Conservation (phyloP, 148 eudicot species). For the Chenopodium album region DNA sequence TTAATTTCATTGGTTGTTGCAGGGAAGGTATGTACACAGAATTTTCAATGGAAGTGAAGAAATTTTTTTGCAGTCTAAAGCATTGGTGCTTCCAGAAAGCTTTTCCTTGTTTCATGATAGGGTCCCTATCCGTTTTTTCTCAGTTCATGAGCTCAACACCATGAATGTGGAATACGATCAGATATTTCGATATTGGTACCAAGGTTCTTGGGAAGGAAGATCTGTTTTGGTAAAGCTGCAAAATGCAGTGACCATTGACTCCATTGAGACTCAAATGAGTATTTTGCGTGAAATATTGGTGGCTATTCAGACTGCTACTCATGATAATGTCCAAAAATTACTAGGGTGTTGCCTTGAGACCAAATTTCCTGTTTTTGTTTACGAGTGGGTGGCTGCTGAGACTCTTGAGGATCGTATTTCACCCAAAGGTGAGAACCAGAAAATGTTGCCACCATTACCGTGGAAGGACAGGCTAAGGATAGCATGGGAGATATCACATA, state of each 20-base stretch:
- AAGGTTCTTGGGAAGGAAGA: constrained; percentile 13
- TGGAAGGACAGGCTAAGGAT: constrained; percentile 22
- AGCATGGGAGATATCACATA: constrained; percentile 13
- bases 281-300: not conserved
- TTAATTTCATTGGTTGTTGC: not conserved
- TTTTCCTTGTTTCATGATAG: constrained; percentile 15
- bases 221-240: not conserved
- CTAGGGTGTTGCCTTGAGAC: constrained; percentile 23
- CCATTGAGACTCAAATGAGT: too few species aligned
- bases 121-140: constrained; percentile 5
- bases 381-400: not conserved
- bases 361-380: constrained; percentile 13
- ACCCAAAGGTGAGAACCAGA: not conserved
- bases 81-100: constrained; percentile 1
- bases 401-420: not conserved
- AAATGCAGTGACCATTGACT: not conserved
- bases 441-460: not conserved
- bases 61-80: not conserved
- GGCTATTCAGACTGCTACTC: constrained; percentile 7
- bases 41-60: constrained; percentile 5
- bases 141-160: constrained; percentile 14
- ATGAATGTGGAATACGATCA: not conserved
- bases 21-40: not conserved
- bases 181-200: not conserved
- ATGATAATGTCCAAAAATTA: constrained; percentile 14